These are phyloP conservation scores for Tricholoma saponaceum DNA, from an alignment of 768 basidiomycete species.

Conservation along the genomic window DNA sequence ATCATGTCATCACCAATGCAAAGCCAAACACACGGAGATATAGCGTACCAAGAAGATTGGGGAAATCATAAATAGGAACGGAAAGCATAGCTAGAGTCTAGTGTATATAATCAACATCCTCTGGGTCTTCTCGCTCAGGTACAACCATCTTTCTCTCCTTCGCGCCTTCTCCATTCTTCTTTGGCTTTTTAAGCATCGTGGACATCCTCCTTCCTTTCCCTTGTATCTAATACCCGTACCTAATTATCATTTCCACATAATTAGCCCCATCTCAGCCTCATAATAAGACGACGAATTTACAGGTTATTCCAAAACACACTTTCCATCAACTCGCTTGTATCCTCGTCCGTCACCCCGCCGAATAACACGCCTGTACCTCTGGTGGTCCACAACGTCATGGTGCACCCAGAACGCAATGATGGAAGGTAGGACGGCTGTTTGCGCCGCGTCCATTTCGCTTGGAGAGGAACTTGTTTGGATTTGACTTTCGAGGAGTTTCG, in stretches of 20 bases:
- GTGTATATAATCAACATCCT: slow-evolving; percentile 12
- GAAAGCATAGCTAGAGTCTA: no score
- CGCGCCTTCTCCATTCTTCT: slow-evolving; percentile 39
- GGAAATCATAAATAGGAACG: no score
- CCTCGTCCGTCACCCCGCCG: slow-evolving; percentile 86
- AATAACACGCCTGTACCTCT: slow-evolving; percentile 76
- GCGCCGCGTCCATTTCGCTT: slow-evolving; percentile 82
- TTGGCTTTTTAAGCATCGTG: slow-evolving; percentile 72
- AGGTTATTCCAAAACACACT: slow-evolving; percentile 87
- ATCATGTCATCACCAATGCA: no score
- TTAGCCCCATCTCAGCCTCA: not conserved
- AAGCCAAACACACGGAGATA: no score
- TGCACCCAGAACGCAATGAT: slow-evolving; percentile 71
- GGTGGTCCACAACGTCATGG: slow-evolving; percentile 77
- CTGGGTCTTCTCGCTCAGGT: slow-evolving; percentile 12
- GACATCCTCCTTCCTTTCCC: slow-evolving; percentile 79
- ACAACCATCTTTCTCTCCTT: slow-evolving; percentile 34
- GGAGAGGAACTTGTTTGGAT: slow-evolving; percentile 40
- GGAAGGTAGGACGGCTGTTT: slow-evolving; percentile 72
- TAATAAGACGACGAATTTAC: slow-evolving; percentile 34
- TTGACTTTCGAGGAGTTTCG: slow-evolving; percentile 25
- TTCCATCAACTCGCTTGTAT: slow-evolving; percentile 73
- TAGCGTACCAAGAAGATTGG: no score
- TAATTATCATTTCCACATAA: slow-evolving; percentile 21
- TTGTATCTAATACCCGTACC: slow-evolving; percentile 72